Evolutionary conservation across 129 eudicot species (phyloP), one percentile per base, ranked within the genome.

Genomic region (Pulicaria dysenterica): DNA sequence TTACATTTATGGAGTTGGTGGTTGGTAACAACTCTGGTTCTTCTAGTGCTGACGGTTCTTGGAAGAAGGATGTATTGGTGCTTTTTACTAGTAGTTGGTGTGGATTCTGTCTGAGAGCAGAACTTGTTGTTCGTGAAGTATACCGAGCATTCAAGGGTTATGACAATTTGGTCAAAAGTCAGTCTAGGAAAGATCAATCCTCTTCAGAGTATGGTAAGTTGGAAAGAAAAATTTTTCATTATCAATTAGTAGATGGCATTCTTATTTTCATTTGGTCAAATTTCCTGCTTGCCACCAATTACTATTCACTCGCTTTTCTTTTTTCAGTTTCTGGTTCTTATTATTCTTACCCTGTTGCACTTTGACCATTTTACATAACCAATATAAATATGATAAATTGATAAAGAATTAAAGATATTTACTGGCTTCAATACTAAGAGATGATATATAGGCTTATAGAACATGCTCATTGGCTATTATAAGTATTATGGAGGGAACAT

Each of bases 101-200:
- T 83, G 98, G 92, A 31, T 93, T 93, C 82, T 93, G 98, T 79
- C 83, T 83, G 76, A 85, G 96, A 81, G 85, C 86, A 77, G 96
- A 93, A 83, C 79, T 87, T 36, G 88, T 89, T 68, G 87, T 93
- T 73, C 95, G 95, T 80, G 98, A 93, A 85, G 95, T 83, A 42
- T 86, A 89, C 77, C 78, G 87, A 10, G 92, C 92, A 31, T 67
- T 93, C 53, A 83, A 92, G 81, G 85, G 79, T 53, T 89, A 87
- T 58, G 78, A 61, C 13, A 58, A 69, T 64, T 73, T 77, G 79
- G 70, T 79, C 82, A 87, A 66, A 54, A 74, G 67, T 72, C 83
- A 81, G 72, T 31, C 65, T 48, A 68, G 75, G 61, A 78, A 78
- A 41, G 77, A 83, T 50, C 85, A 83, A 48, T 51, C 72, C 61